A percentile compares a stretch with the other conserved stretches of the same genome.
Evolutionary conservation across 768 basidiomycete species (phyloP).

Genomic region (Auricularia cornea): DNA sequence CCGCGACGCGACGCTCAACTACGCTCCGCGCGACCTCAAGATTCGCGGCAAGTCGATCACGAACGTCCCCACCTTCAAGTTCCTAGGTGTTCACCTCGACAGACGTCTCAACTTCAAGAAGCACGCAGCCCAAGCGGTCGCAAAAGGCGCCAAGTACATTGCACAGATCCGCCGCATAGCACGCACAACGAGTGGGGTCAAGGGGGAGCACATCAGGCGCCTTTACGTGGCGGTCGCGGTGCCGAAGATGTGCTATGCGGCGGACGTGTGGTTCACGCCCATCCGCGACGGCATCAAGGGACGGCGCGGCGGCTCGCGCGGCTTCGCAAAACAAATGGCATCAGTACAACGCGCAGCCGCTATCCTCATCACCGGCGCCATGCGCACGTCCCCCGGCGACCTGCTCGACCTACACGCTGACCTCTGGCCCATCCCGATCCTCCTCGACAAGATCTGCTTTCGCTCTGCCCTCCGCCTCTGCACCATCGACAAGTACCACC

Average conservation of each 20-base stretch:
- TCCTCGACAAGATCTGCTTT: constrained; percentile 1
- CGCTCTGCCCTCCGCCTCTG: constrained; percentile 3
- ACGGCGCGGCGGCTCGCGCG: not conserved
- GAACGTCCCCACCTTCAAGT: not conserved
- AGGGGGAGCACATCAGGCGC: not conserved
- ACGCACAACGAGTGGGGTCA: not conserved
- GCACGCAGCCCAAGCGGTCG: not conserved
- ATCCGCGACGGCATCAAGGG: not conserved
- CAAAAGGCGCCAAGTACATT: not conserved
- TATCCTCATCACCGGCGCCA: constrained; percentile 12
- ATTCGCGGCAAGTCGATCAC: not conserved
- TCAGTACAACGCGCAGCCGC: constrained; percentile 14
- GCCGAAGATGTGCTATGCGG: not conserved
- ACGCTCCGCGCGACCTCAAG: not conserved
- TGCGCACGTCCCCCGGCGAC: constrained; percentile 11
- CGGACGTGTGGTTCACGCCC: constrained; percentile 17
- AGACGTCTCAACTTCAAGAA: not conserved
- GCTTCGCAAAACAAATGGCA: not conserved
- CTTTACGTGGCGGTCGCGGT: not conserved
- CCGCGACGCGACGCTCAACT: no score
- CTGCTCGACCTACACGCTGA: constrained; percentile 5
- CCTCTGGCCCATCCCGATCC: constrained; percentile 4
- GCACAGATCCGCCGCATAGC: not conserved
- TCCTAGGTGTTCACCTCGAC: not conserved
- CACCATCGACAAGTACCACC: constrained; percentile 2